Evolutionary conservation across 2,329 filamentous ascomycete species (phyloP).

Genomic region (Cladosporium colombiae): DNA sequence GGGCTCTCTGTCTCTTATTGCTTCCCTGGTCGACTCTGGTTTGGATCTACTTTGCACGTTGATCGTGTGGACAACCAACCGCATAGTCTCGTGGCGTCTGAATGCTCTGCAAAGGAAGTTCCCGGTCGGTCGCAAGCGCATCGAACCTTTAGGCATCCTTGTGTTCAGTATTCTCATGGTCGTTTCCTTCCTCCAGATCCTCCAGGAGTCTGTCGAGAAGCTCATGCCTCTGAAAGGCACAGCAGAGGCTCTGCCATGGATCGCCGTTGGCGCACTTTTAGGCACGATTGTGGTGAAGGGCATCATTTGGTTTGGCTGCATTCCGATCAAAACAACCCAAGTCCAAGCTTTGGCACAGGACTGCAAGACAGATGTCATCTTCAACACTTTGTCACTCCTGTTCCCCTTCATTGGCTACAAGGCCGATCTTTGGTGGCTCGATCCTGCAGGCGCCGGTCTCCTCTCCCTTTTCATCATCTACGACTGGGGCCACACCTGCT

Average conservation of each 20-base stretch:
- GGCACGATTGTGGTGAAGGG: constrained; percentile 62
- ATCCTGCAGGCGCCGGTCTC: constrained; percentile 62
- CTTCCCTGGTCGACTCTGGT: constrained; percentile 62
- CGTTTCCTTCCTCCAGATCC: constrained; percentile 62
- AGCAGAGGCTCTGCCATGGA: constrained; percentile 52
- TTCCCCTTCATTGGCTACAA: constrained; percentile 64
- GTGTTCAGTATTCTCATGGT: constrained; percentile 66
- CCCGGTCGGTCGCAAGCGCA: constrained; percentile 57
- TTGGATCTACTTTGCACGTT: constrained; percentile 62
- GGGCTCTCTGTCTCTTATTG: constrained; percentile 61
- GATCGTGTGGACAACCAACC: constrained; percentile 63
- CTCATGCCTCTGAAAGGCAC: constrained; percentile 53
- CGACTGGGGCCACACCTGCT: constrained; percentile 65
- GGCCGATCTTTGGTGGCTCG: constrained; percentile 66
- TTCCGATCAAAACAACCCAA: constrained; percentile 62
- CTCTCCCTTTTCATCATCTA: constrained; percentile 68
- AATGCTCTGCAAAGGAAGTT: constrained; percentile 54
- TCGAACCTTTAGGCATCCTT: constrained; percentile 63
- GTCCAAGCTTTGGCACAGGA: constrained; percentile 65
- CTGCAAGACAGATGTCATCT: constrained; percentile 65
- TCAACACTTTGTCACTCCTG: constrained; percentile 63
- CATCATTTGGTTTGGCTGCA: constrained; percentile 61
- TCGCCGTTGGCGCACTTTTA: constrained; percentile 59
- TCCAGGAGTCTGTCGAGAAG: constrained; percentile 61
- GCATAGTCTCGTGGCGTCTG: constrained; percentile 59